A percentile compares a stretch with the other conserved stretches of the same genome.
These are phyloP conservation scores for Aurantiochytrium sp. DNA, from an alignment of 108 stramenopile species.

Conservation along the genomic window DNA sequence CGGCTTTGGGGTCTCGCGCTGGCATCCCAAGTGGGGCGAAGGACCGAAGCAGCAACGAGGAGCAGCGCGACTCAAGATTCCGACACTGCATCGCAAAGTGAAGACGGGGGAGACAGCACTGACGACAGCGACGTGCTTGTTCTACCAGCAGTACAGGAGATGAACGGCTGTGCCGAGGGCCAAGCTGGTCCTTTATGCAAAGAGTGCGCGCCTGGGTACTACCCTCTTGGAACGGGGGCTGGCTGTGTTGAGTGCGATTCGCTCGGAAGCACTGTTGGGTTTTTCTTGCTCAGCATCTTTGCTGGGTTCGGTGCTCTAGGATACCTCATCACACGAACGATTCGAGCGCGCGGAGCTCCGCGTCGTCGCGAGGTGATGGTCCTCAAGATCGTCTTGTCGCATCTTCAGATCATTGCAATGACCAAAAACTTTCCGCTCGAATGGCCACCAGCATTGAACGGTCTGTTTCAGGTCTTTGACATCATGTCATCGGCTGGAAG, in stretches of 20 bases:
- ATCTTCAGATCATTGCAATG: slow-evolving; percentile 6
- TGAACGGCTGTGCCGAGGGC: not conserved
- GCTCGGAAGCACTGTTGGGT: not conserved
- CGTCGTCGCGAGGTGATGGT: not conserved
- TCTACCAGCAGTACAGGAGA: not conserved
- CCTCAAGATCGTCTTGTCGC: not conserved
- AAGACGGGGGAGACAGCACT: no score
- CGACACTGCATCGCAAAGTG: no score
- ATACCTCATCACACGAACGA: not conserved
- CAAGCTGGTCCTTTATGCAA: not conserved
- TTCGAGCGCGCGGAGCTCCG: not conserved
- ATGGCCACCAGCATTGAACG: not conserved
- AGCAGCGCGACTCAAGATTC: no score
- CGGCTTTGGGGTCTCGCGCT: no score
- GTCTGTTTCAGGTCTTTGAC: not conserved
- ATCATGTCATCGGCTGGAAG: not conserved
- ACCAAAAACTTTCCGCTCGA: not conserved
- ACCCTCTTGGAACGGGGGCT: not conserved
- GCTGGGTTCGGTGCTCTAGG: not conserved
- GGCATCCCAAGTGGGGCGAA: no score
- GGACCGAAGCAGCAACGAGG: no score
- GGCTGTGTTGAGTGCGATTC: not conserved
- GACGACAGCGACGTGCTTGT: not conserved
- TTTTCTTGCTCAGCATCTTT: not conserved
- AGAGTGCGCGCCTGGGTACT: not conserved